Evolutionary conservation across 495 filamentous ascomycete species (phyloP), one percentile per base, ranked within the genome.

Genomic region (Penicillium canescens): DNA sequence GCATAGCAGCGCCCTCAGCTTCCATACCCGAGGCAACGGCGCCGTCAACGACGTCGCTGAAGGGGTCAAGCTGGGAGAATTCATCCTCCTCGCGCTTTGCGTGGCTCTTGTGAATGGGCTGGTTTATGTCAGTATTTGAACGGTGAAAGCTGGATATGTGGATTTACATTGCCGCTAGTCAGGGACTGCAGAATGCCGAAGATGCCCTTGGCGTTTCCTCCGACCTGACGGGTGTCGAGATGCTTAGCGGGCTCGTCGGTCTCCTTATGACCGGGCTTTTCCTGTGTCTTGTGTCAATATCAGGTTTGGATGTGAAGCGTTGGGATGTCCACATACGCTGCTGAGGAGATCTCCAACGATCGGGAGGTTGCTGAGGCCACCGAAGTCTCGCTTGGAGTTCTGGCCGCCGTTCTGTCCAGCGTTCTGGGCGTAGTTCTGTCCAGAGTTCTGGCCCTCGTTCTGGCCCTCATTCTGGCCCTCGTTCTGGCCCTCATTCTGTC

Each of bases 391-490:
- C 38, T 49, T 48, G 18, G 28, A 20, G 39, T 44, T 38, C 42
- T 48, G 11, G 2, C n/a, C 45, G 4, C 12, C 35, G 20, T 49
- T 50, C 31, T 53, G 44, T 16, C 43, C 40, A 44, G 24, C 8
- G 31, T 46, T 36, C 28, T 52, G 50, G 9, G 36, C 40, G 3
- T 8, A 8, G 23, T 46, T 36, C 28, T 52, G 50, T n/a, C n/a
- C n/a, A n/a, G n/a, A n/a, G n/a, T 58, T 58, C 18, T 58, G 55
- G n/a, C 47, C 47, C 2, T 42, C 47, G 13, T 56, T 54, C 42
- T 54, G 51, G 23, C 49, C 49, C 1, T 42, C 16, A 16, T 52
- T 52, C 14, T 52, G 38, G 12, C 39, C 49, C 6, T 52, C 38
- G 14, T 52, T 52, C 28, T 52, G 45, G 8, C 28, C 28, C 2